Evolutionary conservation across 2,329 filamentous ascomycete species (phyloP), one percentile per base, ranked within the genome.

Genomic region (Calonectria naviculata): DNA sequence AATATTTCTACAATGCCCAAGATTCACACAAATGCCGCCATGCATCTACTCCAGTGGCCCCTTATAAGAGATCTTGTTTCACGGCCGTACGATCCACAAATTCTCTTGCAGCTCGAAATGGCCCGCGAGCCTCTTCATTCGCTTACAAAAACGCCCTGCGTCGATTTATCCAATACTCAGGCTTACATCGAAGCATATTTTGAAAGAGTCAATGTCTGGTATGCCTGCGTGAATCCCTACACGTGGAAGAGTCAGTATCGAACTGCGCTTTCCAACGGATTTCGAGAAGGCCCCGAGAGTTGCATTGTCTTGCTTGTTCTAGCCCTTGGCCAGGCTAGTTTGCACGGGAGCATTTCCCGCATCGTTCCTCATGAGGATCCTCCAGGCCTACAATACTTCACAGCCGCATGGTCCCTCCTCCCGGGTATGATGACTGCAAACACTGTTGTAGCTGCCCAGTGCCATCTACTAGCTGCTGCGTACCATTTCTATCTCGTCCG

Each of bases 1-100:
- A 95, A 94, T 81, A 95, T 96, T 74, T 95, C 93, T 3, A 94
- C 93, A 29, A 96, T 96, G 93, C 94, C 94, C 26, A 95, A 95
- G 82, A 88, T 93, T 19, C 94, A 96, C 81, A 95, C 93, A 0
- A 96, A 94, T 70, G 93, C 94, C 7, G 93, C 93, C 1, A 85
- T 95, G 75, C 92, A 96, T 80, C 85, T 96, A 24, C 85, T 96
- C 7, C 93, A 95, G 78, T 95, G 94, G 90, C 94, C 94, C 15
- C 86, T 95, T 74, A 95, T 96, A 75, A 89, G 93, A 58, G 92
- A 95, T 78, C 85, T 97, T 26, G 93, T 96, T 10, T 93, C 93
- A 31, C 88, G 91, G 38, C 93, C 92, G 4, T 95, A 95, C 81
- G 93, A 95, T 78, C 93, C 94, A 3, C 93, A 95, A 79, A 93